Conservation (phyloP, 805 yeast species). For the Kluyveromyces starmeri region DNA sequence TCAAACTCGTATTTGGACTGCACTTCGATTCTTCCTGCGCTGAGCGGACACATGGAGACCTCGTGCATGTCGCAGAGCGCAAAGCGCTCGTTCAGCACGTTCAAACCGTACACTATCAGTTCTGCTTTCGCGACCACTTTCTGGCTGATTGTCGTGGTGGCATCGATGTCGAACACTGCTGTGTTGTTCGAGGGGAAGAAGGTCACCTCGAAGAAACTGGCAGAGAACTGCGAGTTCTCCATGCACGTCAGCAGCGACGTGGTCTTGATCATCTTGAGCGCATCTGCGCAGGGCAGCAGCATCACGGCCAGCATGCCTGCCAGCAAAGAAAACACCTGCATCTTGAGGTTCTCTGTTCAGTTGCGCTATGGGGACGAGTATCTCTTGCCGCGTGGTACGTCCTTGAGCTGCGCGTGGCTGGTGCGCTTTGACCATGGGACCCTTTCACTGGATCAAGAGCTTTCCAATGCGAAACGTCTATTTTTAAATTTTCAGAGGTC, state of each 20-base stretch:
- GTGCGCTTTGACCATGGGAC: too few species aligned
- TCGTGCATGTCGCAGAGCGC: constrained; percentile 58
- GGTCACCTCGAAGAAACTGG: constrained; percentile 69
- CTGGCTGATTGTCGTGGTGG: constrained; percentile 69
- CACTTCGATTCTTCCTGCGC: constrained; percentile 80
- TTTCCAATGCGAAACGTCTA: too few species aligned
- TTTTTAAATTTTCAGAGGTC: too few species aligned
- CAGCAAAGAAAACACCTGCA: background rate
- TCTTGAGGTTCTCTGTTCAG: too few species aligned
- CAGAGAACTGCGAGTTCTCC: constrained; percentile 80
- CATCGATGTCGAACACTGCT: constrained; percentile 60
- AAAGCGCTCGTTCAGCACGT: constrained; percentile 44
- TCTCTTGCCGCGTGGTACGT: too few species aligned
- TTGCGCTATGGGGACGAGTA: too few species aligned
- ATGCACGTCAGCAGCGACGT: constrained; percentile 83
- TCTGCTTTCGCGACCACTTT: constrained; percentile 57
- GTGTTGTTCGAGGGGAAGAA: constrained; percentile 59
- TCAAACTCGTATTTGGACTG: constrained; percentile 39
- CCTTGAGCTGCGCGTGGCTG: too few species aligned
- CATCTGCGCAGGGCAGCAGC: background rate
- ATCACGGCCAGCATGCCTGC: background rate
- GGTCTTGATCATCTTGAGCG: constrained; percentile 34
- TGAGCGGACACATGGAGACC: constrained; percentile 65
- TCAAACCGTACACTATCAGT: constrained; percentile 75
- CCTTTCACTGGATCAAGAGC: too few species aligned